Percentiles rank a stretch among this genome's conserved stretches.
Conservation (phyloP, 139 green algal species). For the Tetraselmis chui region DNA sequence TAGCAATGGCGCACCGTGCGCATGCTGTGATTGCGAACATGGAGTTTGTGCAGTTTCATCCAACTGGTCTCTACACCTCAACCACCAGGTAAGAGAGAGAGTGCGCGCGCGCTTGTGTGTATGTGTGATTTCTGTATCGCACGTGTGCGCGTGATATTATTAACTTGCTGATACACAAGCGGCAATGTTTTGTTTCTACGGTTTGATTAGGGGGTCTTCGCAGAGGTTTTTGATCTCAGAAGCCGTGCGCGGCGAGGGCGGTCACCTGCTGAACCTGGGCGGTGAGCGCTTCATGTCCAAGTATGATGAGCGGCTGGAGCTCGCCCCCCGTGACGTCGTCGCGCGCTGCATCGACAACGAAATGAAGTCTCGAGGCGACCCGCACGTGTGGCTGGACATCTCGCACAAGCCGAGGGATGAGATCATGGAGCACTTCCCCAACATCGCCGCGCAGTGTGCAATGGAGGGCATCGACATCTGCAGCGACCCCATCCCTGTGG, state of each 20-base stretch:
- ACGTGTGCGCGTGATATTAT: too few relatives aligned
- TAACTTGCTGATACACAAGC: too few relatives aligned
- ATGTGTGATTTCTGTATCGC: too few relatives aligned
- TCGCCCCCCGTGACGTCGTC: slow-evolving; percentile 93
- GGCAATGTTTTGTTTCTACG: neutral
- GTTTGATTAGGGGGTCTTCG: neutral
- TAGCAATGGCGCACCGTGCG: slow-evolving; percentile 89
- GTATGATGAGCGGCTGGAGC: slow-evolving; percentile 84
- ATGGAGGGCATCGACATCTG: slow-evolving; percentile 88
- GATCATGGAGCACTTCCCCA: slow-evolving; percentile 88
- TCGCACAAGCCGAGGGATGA: slow-evolving; percentile 62
- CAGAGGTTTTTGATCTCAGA: slow-evolving; percentile 89
- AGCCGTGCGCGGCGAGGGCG: slow-evolving; percentile 89
- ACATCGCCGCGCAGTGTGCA: slow-evolving; percentile 71
- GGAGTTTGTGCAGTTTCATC: slow-evolving; percentile 99
- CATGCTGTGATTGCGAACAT: slow-evolving; percentile 82
- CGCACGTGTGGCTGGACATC: slow-evolving; percentile 92
- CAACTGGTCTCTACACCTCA: slow-evolving; percentile 65
- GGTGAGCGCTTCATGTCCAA: slow-evolving; percentile 92
- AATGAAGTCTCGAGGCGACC: slow-evolving; percentile 53
- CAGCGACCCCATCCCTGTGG: slow-evolving; percentile 84
- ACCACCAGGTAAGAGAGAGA: too few relatives aligned
- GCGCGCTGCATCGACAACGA: slow-evolving; percentile 84
- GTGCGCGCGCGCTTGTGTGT: too few relatives aligned
- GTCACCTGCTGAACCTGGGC: slow-evolving; percentile 72